Evolutionary conservation across 352 stramenopile species (phyloP).

Genomic region (Globisporangium alternatum): DNA sequence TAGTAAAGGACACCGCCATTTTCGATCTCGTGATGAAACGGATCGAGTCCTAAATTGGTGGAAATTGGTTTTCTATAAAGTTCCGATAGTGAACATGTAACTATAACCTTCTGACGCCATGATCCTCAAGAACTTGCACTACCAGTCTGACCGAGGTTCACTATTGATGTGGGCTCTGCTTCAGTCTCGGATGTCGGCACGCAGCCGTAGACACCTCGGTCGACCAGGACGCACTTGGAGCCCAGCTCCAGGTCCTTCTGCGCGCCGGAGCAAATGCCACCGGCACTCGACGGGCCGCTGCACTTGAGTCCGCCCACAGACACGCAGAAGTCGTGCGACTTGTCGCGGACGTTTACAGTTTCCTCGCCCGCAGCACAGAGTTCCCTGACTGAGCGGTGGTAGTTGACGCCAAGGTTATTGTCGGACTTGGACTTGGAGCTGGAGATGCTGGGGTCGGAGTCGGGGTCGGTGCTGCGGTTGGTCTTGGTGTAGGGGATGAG

Average conservation of each 20-base stretch:
- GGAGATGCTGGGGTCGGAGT: not conserved
- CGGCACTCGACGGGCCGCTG: slow-evolving; percentile 15
- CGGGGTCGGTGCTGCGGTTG: not conserved
- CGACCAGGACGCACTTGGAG: slow-evolving; percentile 31
- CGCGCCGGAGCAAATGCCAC: slow-evolving; percentile 30
- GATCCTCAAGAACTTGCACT: not conserved
- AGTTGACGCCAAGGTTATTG: not conserved
- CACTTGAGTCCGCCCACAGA: slow-evolving; percentile 18
- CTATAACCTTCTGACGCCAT: not conserved
- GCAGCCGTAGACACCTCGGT: slow-evolving; percentile 28
- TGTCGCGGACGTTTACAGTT: slow-evolving; percentile 34
- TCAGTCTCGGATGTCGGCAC: slow-evolving; percentile 4
- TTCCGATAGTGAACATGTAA: not conserved
- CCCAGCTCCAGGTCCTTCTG: slow-evolving; percentile 31
- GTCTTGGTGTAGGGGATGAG: no score
- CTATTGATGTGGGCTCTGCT: not conserved
- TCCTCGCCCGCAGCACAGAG: slow-evolving; percentile 18
- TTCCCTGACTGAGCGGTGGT: not conserved
- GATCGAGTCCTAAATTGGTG: no score
- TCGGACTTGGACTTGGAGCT: not conserved
- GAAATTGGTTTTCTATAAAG: not conserved
- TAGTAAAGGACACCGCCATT: no score
- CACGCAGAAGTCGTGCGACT: slow-evolving; percentile 34
- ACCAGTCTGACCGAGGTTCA: not conserved
- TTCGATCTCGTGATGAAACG: no score